These are phyloP conservation scores for Fusarium sp. DNA, from an alignment of 2,329 filamentous ascomycete genomes.

Conservation along the genomic window DNA sequence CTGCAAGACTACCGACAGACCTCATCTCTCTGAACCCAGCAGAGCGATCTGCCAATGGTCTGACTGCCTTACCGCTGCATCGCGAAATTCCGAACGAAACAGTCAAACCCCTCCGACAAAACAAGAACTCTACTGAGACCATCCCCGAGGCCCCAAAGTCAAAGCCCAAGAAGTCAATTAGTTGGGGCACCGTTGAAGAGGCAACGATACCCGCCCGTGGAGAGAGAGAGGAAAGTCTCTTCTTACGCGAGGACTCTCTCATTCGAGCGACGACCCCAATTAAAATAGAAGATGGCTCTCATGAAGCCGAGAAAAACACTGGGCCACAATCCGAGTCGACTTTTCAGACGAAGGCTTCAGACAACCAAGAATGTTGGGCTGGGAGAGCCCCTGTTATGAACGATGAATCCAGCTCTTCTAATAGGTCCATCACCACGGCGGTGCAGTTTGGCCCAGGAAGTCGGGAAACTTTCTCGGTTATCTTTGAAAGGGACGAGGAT, in stretches of 20 bases:
- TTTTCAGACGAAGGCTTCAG: background rate
- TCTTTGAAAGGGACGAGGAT: constrained; percentile 8
- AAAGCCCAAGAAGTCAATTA: constrained; percentile 43
- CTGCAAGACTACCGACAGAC: constrained; percentile 46
- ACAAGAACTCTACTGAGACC: background rate
- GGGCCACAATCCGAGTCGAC: background rate
- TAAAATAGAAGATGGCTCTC: background rate
- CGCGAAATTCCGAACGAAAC: background rate
- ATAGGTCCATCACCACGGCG: constrained; percentile 10
- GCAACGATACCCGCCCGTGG: constrained; percentile 39
- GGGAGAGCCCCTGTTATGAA: background rate
- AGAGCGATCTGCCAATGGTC: background rate
- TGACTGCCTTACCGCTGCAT: background rate
- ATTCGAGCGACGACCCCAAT: background rate
- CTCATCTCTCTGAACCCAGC: constrained; percentile 45
- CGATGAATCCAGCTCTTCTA: background rate
- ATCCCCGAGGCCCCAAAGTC: background rate
- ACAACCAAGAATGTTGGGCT: background rate
- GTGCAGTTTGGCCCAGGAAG: constrained; percentile 30
- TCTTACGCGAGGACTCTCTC: constrained; percentile 19
- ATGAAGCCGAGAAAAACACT: background rate
- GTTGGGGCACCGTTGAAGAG: constrained; percentile 35
- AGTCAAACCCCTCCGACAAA: constrained; percentile 14
- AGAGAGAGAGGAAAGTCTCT: constrained; percentile 38
- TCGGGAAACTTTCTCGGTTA: constrained; percentile 16